Percentiles rank a stretch among this genome's conserved stretches.
These are phyloP conservation scores for Leptographium radiaticola DNA, from an alignment of 2,329 filamentous ascomycete genomes.

Conservation along the genomic window DNA sequence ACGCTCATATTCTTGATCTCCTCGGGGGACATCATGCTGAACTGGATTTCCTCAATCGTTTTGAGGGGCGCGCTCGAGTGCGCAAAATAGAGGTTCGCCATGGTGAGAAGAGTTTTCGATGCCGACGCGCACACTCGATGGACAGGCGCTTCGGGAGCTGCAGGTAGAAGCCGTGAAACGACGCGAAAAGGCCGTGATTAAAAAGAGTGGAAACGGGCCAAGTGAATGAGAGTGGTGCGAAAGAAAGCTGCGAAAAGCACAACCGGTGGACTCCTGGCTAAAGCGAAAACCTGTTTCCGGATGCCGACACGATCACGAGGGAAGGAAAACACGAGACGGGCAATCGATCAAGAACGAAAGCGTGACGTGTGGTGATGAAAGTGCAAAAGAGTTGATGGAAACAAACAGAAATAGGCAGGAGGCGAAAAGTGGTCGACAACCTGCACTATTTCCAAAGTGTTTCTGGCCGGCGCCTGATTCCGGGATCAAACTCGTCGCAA, in stretches of 20 bases:
- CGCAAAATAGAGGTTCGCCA: conserved; percentile 86
- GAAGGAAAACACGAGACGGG: background rate
- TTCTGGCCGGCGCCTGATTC: too few species aligned
- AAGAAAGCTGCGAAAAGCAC: background rate
- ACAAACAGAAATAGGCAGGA: background rate
- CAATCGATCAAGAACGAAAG: background rate
- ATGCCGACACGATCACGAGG: background rate
- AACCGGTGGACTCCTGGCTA: background rate
- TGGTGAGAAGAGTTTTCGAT: conserved; percentile 33
- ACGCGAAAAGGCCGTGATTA: background rate
- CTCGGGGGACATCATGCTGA: conserved; percentile 91
- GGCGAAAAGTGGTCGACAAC: background rate
- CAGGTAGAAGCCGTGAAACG: background rate
- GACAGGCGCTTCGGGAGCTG: background rate
- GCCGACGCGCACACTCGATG: background rate
- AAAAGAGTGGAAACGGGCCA: background rate
- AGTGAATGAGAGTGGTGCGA: background rate
- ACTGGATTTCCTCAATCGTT: conserved; percentile 98
- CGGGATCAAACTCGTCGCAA: too few species aligned
- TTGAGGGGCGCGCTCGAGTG: conserved; percentile 93
- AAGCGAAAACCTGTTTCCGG: background rate
- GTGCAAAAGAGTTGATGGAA: background rate
- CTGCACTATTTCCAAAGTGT: background rate
- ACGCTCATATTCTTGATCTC: conserved; percentile 99
- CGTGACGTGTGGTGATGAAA: background rate